A percentile compares a stretch with the other conserved stretches of the same genome.
phyloP scores from a whole-genome alignment of 441 rosid genomes.

The Theobroma grandiflorum region DNA sequence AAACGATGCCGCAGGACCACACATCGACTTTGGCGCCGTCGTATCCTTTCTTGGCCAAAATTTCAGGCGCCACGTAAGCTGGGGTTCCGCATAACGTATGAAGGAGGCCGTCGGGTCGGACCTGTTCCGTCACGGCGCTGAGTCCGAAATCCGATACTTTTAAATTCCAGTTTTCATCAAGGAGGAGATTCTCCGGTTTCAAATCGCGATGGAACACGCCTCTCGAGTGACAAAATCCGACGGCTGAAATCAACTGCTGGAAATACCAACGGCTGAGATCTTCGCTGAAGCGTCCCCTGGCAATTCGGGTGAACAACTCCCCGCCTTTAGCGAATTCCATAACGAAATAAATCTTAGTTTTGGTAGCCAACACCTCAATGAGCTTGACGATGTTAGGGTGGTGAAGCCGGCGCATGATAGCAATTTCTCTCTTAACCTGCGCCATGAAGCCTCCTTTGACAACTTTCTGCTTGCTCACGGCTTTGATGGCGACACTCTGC shows the following conservation, averaged over 20 bases:
- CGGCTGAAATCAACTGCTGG: constrained; percentile 73
- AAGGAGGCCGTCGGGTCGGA: constrained; percentile 62
- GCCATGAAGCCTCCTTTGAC: constrained; percentile 47
- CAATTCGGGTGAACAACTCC: constrained; percentile 68
- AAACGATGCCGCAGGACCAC: constrained; percentile 72
- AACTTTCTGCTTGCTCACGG: constrained; percentile 61
- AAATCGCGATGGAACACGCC: constrained; percentile 74
- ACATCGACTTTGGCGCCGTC: constrained; percentile 70
- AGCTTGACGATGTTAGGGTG: constrained; percentile 60
- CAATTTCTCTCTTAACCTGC: constrained; percentile 58
- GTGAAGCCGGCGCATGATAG: constrained; percentile 67
- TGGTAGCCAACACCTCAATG: constrained; percentile 67
- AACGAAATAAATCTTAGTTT: constrained; percentile 65
- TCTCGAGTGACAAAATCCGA: constrained; percentile 65
- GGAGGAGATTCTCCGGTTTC: constrained; percentile 69
- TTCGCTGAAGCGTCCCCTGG: constrained; percentile 67
- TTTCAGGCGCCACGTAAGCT: constrained; percentile 76
- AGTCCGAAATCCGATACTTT: constrained; percentile 74
- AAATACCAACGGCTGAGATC: constrained; percentile 74
- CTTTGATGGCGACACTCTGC: constrained; percentile 70
- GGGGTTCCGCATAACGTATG: constrained; percentile 79
- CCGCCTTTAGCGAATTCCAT: constrained; percentile 80
- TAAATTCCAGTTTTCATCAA: constrained; percentile 63
- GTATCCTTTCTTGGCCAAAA: constrained; percentile 73
- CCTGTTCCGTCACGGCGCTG: constrained; percentile 61